Base-by-base conservation (phyloP, 2,329 filamentous ascomycete species). In the Amesomyces nigricolor region DNA sequence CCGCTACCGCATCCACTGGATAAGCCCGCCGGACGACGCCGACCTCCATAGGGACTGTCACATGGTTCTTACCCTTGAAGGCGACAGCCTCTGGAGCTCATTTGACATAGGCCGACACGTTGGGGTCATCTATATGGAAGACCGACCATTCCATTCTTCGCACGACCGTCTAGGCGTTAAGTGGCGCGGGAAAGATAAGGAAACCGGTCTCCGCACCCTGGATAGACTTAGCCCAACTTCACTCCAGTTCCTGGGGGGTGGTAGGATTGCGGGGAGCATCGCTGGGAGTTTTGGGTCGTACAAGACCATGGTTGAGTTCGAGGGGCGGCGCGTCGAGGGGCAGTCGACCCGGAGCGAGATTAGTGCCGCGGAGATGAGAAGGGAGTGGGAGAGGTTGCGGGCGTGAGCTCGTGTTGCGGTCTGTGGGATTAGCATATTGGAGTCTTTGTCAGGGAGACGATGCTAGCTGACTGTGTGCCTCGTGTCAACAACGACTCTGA, bases 51-150 rank as follows among this genome's bases (percentile, higher is more conserved):
- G 40, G 2, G 65, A 71, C 22, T 66, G 73, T 19, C 60, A 60
- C 2, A 61, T 75, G 9, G 65, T 72, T 40, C 64, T 76, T 14
- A 73, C 72, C 2, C 68, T 75, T 1, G 66, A 65, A 14, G 71
- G 71, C 11, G 64, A 63, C 5, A 69, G 59, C 13, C 62, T 79
- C 7, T 80, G 78, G 77, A 76, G 73, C 0, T 63, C 59, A 1
- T 79, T 80, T 58, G 67, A 73, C 43, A 66, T 78, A 4, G 73
- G 72, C 0, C 53, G 72, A 7, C 67, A 75, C 38, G 56, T 66
- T 39, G 75, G 76, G 1, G 63, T 79, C 3, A 63, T 79, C n/a
- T 67, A 68, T 35, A 67, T 79, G 32, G 54, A 68, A 6, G 49
- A 70, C 14, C 69, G 70, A 2, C 73, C 72, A 0, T 65, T 58